Conservation (phyloP, 2,329 filamentous ascomycete species). For the Chaetomium strumarium region DNA sequence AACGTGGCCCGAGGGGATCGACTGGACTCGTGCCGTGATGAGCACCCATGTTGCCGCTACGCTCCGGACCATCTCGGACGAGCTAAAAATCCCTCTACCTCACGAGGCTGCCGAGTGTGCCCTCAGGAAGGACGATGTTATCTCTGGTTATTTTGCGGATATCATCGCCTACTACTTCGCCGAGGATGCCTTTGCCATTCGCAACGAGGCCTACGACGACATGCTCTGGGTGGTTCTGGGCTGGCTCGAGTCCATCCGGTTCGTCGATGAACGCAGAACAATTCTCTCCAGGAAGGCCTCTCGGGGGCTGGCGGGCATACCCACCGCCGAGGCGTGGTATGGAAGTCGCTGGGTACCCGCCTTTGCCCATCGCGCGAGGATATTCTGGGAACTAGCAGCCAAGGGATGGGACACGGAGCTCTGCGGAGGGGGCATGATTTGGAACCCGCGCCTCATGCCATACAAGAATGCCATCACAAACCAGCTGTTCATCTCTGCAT, state of each 20-base stretch:
- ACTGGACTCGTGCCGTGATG: conserved; percentile 88
- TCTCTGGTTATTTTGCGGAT: conserved; percentile 77
- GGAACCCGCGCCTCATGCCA: conserved; percentile 72
- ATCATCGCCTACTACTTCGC: conserved; percentile 76
- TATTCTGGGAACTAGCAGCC: conserved; percentile 79
- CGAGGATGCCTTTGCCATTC: conserved; percentile 69
- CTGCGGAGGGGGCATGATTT: conserved; percentile 84
- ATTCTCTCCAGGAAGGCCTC: conserved; percentile 36
- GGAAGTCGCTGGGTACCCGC: conserved; percentile 67
- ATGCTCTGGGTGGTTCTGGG: conserved; percentile 93
- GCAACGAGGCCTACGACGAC: conserved; percentile 78
- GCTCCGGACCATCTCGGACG: conserved; percentile 63
- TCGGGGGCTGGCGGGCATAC: background rate
- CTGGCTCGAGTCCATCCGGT: conserved; percentile 78
- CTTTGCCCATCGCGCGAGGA: conserved; percentile 74
- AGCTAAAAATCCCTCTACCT: conserved; percentile 37
- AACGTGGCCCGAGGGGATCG: conserved; percentile 79
- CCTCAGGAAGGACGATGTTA: conserved; percentile 64
- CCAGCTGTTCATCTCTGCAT: conserved; percentile 79
- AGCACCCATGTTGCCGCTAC: conserved; percentile 72
- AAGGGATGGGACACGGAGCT: conserved; percentile 75
- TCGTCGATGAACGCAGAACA: conserved; percentile 63
- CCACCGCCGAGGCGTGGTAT: conserved; percentile 56
- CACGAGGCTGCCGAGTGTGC: conserved; percentile 29
- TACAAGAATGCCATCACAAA: conserved; percentile 99